Evolutionary conservation across 179 eudicot genomes (phyloP), one percentile per base, ranked within the genome.

Genomic region (Pouteria campechiana): DNA sequence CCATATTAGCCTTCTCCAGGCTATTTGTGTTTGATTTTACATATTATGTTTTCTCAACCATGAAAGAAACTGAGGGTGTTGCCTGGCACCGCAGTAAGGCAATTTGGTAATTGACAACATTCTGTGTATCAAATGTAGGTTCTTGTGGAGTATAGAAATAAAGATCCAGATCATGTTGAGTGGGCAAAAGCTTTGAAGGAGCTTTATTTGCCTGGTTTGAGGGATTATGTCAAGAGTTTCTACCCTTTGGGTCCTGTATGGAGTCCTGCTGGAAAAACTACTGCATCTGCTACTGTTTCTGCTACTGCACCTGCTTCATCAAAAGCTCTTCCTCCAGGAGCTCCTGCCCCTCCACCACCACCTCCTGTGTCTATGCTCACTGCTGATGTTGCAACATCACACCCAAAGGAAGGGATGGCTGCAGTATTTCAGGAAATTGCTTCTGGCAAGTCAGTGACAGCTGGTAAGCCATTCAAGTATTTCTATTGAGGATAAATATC

Each of bases 111-210:
- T 10, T 16, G 17, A 36, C 55, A 19, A 32, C 50, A 13, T 33
- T 40, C 25, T 42, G 34, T 8, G 7, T 33, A 25, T 32, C 47
- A 14, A n/a, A 5, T 21, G 44, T 48, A 90, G 98, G 66, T 90
- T 57, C 94, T 90, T 58, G 83, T 86, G 34, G 92, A 77, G 73
- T 90, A 63, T 68, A 76, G 51, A 71, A 90, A 45, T 56, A 86
- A 86, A 72, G 96, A 86, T 45, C 64, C 87, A 48, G 74, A 69
- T 61, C 96, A 90, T 37, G 84, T 72, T 40, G 98, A 86, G 58
- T 90, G 96, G 98, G 98, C 85, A 30, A 90, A 82, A 69, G 94
- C 96, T 58, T 33, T 90, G 55, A 90, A 86, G 71, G 98, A 90
- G 61, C 85, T 90, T 14, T 90, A 81, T 54, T 23, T 79, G 33